Evolutionary conservation across 139 green algal species (phyloP), one percentile per base, ranked within the genome.

Genomic region (Ostreobium quekettii): DNA sequence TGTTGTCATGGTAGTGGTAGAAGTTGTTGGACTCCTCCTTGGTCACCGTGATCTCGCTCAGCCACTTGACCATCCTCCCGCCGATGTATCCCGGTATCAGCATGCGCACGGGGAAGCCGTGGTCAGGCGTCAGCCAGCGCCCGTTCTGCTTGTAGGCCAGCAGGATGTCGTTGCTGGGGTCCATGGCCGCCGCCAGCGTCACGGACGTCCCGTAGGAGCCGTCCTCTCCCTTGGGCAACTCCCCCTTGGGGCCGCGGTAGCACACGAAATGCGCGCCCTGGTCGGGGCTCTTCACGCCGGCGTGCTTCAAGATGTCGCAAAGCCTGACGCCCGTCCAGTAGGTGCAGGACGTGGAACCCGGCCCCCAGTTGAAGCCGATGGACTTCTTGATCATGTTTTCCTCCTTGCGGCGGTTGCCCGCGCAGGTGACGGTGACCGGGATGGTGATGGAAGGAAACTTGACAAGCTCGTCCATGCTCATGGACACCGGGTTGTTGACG

Each of bases 1-100:
- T n/a, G 80, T 96, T 96, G 79, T 96, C 89, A 36, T 84, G 73
- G 69, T 81, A 93, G 75, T 96, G 89, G 70, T 96, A 96, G 72
- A 86, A 89, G 76, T 91, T 96, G 57, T 88, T 47, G 38, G 49
- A 80, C 73, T 88, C 73, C 7, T 66, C 28, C 19, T 81, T 68
- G 1, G 77, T 84, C 33, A 96, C 88, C 2, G 58, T 76, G 58
- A 96, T 90, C 59, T 85, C 67, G 7, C 71, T 70, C 48, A 96
- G 71, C 75, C 78, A 92, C 68, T 92, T 92, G 32, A 89, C 71
- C 66, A 80, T 85, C 36, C 83, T 67, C 22, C 83, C 82, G 36
- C 78, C 78, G 60, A 88, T 86, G 62, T 71, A 81, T 2, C 83
- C 82, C 4, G 83, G 82, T 64, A 88, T 82, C 56, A 88, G 64